These are phyloP conservation scores for Taiwanofungus camphoratus DNA, from an alignment of 1,284 basidiomycete species.

Conservation along the genomic window DNA sequence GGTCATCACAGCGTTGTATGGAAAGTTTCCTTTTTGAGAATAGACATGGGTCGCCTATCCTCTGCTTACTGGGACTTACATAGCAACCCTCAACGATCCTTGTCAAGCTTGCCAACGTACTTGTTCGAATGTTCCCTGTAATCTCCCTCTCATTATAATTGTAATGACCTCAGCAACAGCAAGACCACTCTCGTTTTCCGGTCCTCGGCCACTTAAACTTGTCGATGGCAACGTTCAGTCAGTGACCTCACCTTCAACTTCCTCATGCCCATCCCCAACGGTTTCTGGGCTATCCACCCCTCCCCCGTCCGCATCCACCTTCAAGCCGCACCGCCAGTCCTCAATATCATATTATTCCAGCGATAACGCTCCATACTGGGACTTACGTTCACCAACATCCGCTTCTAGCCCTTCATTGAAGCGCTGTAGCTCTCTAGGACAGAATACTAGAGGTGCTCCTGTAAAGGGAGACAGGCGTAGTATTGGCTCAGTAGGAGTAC, in stretches of 20 bases:
- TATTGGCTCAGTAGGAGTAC: conserved; percentile 17
- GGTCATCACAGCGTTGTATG: too few relatives aligned
- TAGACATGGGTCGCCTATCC: too few relatives aligned
- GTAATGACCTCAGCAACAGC: conserved; percentile 16
- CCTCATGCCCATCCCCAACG: conserved; percentile 19
- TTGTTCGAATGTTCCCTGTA: too few relatives aligned
- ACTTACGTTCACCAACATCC: conserved; percentile 23
- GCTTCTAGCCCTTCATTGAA: conserved; percentile 16
- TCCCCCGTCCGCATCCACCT: conserved; percentile 18
- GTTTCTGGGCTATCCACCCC: conserved; percentile 20
- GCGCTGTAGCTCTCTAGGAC: conserved; percentile 22
- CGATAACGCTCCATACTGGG: conserved; percentile 27
- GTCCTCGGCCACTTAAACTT: conserved; percentile 27
- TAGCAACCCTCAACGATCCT: too few relatives aligned
- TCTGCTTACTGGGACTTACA: too few relatives aligned
- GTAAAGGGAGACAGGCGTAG: conserved; percentile 23
- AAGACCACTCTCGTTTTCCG: conserved; percentile 14
- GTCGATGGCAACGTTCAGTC: conserved; percentile 23
- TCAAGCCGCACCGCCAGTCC: conserved; percentile 43
- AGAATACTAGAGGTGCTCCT: conserved; percentile 7
- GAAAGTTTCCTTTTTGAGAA: too few relatives aligned
- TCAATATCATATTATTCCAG: conserved; percentile 56
- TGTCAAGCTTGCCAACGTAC: too few relatives aligned
- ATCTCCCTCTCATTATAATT: too few relatives aligned
- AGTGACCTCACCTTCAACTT: conserved; percentile 11